These are phyloP conservation scores for Artemisia princeps DNA, from an alignment of 140 eudicot species.

Conservation along the genomic window DNA sequence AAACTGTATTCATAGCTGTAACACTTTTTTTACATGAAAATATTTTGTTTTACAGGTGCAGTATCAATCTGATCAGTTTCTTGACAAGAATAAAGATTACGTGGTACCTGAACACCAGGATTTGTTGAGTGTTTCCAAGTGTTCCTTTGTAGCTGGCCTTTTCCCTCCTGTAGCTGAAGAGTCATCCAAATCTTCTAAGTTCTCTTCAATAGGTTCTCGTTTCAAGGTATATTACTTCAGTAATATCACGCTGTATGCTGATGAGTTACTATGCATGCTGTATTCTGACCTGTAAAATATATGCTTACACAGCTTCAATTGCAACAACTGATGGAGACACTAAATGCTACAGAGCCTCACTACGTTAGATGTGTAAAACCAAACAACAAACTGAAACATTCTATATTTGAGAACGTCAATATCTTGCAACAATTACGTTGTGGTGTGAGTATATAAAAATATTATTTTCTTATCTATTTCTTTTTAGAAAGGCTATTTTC, in stretches of 20 bases:
- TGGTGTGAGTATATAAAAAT: slow-evolving; percentile 67
- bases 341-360: slow-evolving; percentile 92
- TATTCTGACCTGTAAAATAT: slow-evolving; percentile 15
- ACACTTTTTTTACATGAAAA: slow-evolving; percentile 12
- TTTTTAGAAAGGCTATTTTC: not conserved
- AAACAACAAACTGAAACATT: slow-evolving; percentile 79
- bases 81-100: slow-evolving; percentile 96
- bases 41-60: slow-evolving; percentile 50
- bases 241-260: slow-evolving; percentile 11
- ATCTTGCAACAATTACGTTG: slow-evolving; percentile 95
- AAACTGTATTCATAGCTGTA: not conserved
- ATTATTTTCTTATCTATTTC: not conserved
- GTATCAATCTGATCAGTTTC: slow-evolving; percentile 87
- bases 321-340: slow-evolving; percentile 88
- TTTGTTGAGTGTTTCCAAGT: slow-evolving; percentile 72
- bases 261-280: slow-evolving; percentile 10
- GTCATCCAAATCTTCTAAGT: slow-evolving; percentile 77
- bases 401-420: slow-evolving; percentile 79
- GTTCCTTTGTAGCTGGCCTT: slow-evolving; percentile 85
- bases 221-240: slow-evolving; percentile 59
- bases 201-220: slow-evolving; percentile 94
- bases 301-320: slow-evolving; percentile 66
- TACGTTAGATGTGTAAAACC: slow-evolving; percentile 97
- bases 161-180: slow-evolving; percentile 82
- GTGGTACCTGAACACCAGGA: slow-evolving; percentile 98